A percentile compares a stretch with the other conserved stretches of the same genome.
Evolutionary conservation across 495 filamentous ascomycete genomes (phyloP).

Genomic region (Hyaloscypha variabilis): DNA sequence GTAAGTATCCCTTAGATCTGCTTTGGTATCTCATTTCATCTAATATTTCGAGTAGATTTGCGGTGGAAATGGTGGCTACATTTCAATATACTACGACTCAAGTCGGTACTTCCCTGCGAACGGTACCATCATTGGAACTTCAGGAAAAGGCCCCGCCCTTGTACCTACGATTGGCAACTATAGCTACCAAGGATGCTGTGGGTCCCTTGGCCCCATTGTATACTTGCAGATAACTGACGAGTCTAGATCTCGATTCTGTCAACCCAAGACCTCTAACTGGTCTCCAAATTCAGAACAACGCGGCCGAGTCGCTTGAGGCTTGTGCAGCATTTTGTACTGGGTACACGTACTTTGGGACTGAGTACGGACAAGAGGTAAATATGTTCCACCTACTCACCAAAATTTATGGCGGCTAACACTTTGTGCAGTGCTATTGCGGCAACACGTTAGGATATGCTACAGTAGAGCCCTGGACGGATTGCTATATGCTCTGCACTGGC

Average conservation of each 20-base stretch:
- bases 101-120: slow-evolving; percentile 20
- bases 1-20: not conserved
- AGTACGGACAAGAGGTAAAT: slow-evolving; percentile 44
- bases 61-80: slow-evolving; percentile 38
- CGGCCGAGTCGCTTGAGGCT: slow-evolving; percentile 24
- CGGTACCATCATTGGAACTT: slow-evolving; percentile 7
- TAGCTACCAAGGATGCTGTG: slow-evolving; percentile 28
- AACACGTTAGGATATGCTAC: not conserved
- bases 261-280: slow-evolving; percentile 14
- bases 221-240: slow-evolving; percentile 14
- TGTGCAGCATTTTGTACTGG: slow-evolving; percentile 27
- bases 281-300: slow-evolving; percentile 19
- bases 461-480: slow-evolving; percentile 40
- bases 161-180: slow-evolving; percentile 17
- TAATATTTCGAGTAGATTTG: slow-evolving; percentile 1
- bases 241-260: not conserved
- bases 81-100: slow-evolving; percentile 44
- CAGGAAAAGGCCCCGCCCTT: slow-evolving; percentile 24
- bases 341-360: slow-evolving; percentile 33
- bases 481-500: slow-evolving; percentile 55
- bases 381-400: slow-evolving; percentile 27
- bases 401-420: slow-evolving; percentile 23
- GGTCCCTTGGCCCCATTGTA: not conserved
- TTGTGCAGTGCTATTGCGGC: slow-evolving; percentile 37
- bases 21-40: not conserved